A percentile compares a stretch with the other conserved stretches of the same genome.
Evolutionary conservation across 345 rosid species (phyloP).

Genomic region (Moricandia arvensis): DNA sequence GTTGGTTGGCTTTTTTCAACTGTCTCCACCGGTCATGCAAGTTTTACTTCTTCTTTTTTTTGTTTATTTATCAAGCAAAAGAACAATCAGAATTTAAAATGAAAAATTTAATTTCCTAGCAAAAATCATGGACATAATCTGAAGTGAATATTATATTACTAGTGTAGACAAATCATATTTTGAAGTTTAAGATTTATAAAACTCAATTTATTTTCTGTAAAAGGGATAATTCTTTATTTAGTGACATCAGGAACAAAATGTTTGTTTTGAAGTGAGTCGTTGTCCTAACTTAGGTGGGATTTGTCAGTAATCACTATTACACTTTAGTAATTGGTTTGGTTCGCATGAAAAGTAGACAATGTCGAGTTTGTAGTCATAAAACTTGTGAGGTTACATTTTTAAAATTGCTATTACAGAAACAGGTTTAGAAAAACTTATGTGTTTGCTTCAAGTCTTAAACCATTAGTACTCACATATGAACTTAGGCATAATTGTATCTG

Average conservation of each 20-base stretch:
- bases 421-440: background rate
- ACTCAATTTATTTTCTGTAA: background rate
- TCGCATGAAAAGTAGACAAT: background rate
- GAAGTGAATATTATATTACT: background rate
- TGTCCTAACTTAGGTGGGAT: conserved; percentile 15
- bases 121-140: background rate
- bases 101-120: background rate
- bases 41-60: background rate
- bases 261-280: conserved; percentile 8
- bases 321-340: background rate
- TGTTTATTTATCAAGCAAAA: background rate
- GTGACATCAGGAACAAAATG: background rate
- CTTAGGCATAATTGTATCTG: background rate
- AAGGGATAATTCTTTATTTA: background rate
- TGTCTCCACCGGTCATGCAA: conserved; percentile 41
- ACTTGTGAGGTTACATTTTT: background rate
- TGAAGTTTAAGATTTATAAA: background rate
- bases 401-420: background rate
- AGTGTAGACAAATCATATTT: background rate
- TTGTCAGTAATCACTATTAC: background rate
- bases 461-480: background rate
- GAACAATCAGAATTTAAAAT: background rate
- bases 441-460: background rate
- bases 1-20: conserved; percentile 59
- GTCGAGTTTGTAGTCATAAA: background rate